Percentiles rank a stretch among this genome's conserved stretches.
phyloP scores from a whole-genome alignment of 2,329 filamentous ascomycete genomes.

The Chrysoporthe deuterocubensis region DNA sequence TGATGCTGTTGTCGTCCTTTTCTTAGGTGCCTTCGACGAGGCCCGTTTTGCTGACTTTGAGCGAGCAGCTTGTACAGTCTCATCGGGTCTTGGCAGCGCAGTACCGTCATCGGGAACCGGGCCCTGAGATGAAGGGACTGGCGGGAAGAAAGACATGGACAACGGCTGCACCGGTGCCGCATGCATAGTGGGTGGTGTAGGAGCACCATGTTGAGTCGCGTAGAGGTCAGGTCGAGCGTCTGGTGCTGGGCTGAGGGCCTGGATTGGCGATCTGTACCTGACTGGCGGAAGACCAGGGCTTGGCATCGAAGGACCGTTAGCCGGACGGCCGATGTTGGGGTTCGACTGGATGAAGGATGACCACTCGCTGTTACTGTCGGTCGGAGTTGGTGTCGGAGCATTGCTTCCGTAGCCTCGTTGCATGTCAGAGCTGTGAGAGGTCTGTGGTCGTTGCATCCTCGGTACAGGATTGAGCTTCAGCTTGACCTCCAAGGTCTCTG shows the following conservation, averaged over 20 bases:
- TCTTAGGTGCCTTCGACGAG: constrained; percentile 61
- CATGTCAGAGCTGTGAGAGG: constrained; percentile 30
- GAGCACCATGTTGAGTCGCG: constrained; percentile 19
- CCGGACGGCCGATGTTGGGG: constrained; percentile 52
- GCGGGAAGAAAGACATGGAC: constrained; percentile 24
- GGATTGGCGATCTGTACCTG: constrained; percentile 25
- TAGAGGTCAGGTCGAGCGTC: constrained; percentile 22
- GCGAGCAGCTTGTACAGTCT: constrained; percentile 32
- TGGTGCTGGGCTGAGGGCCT: constrained; percentile 24
- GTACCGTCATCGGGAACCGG: constrained; percentile 30
- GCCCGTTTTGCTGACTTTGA: constrained; percentile 56
- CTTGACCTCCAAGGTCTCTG: constrained; percentile 91
- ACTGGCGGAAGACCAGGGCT: constrained; percentile 41
- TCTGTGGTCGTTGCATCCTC: constrained; percentile 48
- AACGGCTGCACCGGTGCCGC: constrained; percentile 12
- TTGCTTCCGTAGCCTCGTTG: constrained; percentile 28
- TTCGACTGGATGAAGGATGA: constrained; percentile 75
- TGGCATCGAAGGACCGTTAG: constrained; percentile 37
- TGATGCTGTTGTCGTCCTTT: constrained; percentile 44
- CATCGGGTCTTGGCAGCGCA: constrained; percentile 33
- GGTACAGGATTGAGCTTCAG: constrained; percentile 81
- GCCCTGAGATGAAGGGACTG: constrained; percentile 32
- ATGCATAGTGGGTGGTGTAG: constrained; percentile 25
- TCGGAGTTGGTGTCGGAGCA: constrained; percentile 46
- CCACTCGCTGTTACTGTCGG: constrained; percentile 74